phyloP scores from a whole-genome alignment of 345 rosid species.

The Lagerstroemia speciosa region DNA sequence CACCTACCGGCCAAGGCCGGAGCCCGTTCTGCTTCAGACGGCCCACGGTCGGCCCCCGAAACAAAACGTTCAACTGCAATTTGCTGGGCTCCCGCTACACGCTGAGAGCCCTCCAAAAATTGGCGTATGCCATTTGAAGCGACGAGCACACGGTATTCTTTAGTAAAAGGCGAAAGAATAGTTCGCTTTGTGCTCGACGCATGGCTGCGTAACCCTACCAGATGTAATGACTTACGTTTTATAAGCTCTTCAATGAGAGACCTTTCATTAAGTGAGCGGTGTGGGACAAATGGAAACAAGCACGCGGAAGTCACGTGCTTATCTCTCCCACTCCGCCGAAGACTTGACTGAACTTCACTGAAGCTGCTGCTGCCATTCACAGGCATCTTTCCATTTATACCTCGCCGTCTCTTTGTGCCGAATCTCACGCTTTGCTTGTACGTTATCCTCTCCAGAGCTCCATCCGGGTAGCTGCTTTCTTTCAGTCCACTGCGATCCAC shows the following conservation, averaged over 20 bases:
- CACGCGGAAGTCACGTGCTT: too few relatives aligned
- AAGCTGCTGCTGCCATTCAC: not conserved
- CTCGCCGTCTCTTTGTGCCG: too few relatives aligned
- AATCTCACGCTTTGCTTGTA: too few relatives aligned
- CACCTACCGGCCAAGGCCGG: too few relatives aligned
- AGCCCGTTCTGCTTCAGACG: too few relatives aligned
- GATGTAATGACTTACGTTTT: too few relatives aligned
- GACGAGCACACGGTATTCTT: slow-evolving; percentile 38
- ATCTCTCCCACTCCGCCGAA: not conserved
- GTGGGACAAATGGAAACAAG: slow-evolving; percentile 9
- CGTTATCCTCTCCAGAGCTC: too few relatives aligned
- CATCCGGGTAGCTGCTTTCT: not conserved
- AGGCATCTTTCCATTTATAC: too few relatives aligned
- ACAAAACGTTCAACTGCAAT: too few relatives aligned
- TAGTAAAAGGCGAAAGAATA: slow-evolving; percentile 51
- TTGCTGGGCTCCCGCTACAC: too few relatives aligned
- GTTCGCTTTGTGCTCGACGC: slow-evolving; percentile 33
- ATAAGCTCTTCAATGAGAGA: not conserved
- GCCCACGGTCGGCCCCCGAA: too few relatives aligned
- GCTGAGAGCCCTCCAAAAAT: slow-evolving; percentile 8
- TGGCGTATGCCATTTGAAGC: slow-evolving; percentile 6
- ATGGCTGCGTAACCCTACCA: slow-evolving; percentile 31
- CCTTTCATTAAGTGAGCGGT: not conserved
- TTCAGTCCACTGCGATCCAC: not conserved
- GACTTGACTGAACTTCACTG: not conserved